Evolutionary conservation across 331 rosid species (phyloP).

Genomic region (Malus hybrid): DNA sequence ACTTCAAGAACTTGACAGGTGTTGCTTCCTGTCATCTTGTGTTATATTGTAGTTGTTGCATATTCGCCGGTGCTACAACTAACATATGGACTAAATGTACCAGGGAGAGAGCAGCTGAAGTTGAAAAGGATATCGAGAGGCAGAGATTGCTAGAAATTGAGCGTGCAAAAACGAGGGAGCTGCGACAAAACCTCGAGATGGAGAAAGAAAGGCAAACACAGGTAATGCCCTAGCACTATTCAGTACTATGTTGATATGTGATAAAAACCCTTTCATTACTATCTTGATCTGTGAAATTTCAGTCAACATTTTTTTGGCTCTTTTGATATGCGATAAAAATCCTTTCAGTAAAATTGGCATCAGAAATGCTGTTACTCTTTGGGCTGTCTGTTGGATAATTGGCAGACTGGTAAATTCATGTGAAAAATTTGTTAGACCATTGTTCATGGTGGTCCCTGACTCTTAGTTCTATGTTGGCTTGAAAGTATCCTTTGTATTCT

Average conservation of each 20-base stretch:
- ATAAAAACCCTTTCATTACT: not conserved
- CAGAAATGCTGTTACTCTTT: not conserved
- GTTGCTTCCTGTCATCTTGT: constrained; percentile 13
- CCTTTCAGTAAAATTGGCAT: not conserved
- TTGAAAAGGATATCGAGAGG: constrained; percentile 83
- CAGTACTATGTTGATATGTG: not conserved
- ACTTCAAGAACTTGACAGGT: constrained; percentile 90
- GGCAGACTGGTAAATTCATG: not conserved
- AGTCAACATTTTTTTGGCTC: not conserved
- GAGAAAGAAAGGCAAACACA: constrained; percentile 95
- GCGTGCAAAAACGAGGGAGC: constrained; percentile 87
- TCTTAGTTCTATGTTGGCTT: not conserved
- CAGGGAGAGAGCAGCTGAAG: constrained; percentile 74
- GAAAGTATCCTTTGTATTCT: not conserved
- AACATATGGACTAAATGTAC: constrained; percentile 18
- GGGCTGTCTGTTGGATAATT: not conserved
- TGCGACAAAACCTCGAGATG: constrained; percentile 81
- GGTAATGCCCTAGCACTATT: constrained; percentile 27
- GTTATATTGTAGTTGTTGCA: constrained; percentile 9
- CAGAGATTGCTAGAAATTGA: constrained; percentile 71
- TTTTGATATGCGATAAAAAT: not conserved
- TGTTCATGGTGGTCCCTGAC: not conserved
- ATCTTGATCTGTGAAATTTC: not conserved
- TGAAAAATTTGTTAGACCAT: not conserved
- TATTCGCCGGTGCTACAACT: not conserved